These are phyloP conservation scores for Salix purpurea DNA, from an alignment of 345 rosid genomes.

Conservation along the genomic window DNA sequence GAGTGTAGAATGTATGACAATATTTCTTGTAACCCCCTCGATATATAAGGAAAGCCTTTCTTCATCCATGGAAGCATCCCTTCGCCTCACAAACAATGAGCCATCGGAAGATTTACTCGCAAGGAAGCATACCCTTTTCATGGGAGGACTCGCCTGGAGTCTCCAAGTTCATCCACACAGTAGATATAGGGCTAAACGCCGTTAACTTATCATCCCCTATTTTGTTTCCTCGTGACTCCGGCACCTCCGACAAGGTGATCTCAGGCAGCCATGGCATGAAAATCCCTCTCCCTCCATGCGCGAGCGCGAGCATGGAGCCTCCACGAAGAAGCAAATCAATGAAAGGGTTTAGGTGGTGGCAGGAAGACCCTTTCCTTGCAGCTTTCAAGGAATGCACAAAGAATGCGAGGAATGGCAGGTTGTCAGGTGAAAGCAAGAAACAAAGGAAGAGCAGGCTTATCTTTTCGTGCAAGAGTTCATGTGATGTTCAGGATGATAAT, in stretches of 20 bases:
- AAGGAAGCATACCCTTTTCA: conserved; percentile 64
- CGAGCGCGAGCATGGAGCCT: conserved; percentile 4
- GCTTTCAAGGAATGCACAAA: conserved; percentile 69
- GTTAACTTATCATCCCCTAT: conserved; percentile 7
- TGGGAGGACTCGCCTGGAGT: conserved; percentile 69
- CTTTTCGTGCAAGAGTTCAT: conserved; percentile 52
- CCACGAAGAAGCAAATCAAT: conserved; percentile 30
- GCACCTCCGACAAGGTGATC: background rate
- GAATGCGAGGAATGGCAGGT: conserved; percentile 8
- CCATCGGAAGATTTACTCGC: conserved; percentile 42
- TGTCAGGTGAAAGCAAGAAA: conserved; percentile 14
- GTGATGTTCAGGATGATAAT: conserved; percentile 46
- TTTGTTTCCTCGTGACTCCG: background rate
- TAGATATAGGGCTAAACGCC: conserved; percentile 4
- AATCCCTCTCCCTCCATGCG: conserved; percentile 43
- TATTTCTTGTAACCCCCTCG: background rate
- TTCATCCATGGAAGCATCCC: background rate
- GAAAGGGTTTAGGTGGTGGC: conserved; percentile 40
- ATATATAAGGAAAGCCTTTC: background rate
- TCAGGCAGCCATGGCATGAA: conserved; percentile 1
- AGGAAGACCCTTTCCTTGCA: conserved; percentile 56
- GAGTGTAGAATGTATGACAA: conserved; percentile 28
- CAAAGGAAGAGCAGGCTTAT: conserved; percentile 24
- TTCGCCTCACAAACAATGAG: conserved; percentile 11
- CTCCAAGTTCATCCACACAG: conserved; percentile 37